Base-by-base conservation (phyloP, 768 basidiomycete genomes). In the Termitomyces sp. region DNA sequence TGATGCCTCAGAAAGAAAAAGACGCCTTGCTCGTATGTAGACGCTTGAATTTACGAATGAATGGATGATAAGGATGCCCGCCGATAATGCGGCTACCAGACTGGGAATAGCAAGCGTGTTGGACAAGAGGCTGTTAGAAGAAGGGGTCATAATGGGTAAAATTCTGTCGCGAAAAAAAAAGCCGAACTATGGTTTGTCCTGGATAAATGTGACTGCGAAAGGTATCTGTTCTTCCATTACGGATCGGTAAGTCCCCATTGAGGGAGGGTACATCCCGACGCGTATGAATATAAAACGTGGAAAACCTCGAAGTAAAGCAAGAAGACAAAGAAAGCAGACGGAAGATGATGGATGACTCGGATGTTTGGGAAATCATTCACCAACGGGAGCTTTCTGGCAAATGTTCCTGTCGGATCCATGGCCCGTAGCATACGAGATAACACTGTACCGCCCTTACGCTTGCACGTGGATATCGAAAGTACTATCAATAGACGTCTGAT, bases 71-170 rank as follows among this genome's bases (percentile, higher is more conserved):
- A 66, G 31, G n/a, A 53, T 38, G 15, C 52, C 16, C 9, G 54
- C 54, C 6, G 65, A 64, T 29, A 53, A 35, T 12, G 55, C 49
- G n/a, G 62, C 59, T 31, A 61, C 54, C 40, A 56, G 57, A 36
- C 49, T 53, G 23, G 64, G 64, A 33, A 64, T 49, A 20, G 39
- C 62, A 11, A 62, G 60, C 9, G 59, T 52, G 44, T 64, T 53
- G 15, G 38, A 49, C 15, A 54, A 15, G 38, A 56, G 15, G 22
- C 52, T 56, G 36, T 16, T 15, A 3, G 11, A 31, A 41, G 25
- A 27, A 43, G 20, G 25, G 32, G 25, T 57, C 22, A 53, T 32
- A 20, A 38, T 6, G 23, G 9, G 5, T 25, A 16, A 15, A 20
- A 42, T 33, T 10, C 46, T n/a, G n/a, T n/a, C n/a, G n/a, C 7